Percentiles rank a stretch among this genome's conserved stretches.
Conservation (phyloP, 2,329 filamentous ascomycete species). For the Penicillium sp. region DNA sequence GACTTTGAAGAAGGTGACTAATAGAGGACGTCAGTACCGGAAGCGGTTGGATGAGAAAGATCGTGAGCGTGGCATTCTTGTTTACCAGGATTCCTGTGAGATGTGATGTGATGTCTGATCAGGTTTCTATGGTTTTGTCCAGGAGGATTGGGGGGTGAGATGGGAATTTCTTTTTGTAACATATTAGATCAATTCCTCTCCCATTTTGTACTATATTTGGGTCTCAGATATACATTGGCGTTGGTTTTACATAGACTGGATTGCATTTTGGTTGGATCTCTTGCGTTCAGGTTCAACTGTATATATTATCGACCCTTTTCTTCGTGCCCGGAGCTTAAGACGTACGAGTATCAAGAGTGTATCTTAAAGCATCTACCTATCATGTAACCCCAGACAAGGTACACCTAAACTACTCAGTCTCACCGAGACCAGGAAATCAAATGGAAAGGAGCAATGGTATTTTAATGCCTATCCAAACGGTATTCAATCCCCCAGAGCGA, state of each 20-base stretch:
- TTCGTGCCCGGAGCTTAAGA: background rate
- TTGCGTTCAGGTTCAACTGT: background rate
- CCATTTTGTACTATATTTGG: background rate
- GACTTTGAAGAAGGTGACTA: conserved; percentile 43
- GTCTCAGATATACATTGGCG: background rate
- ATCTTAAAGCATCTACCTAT: background rate
- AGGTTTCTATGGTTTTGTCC: background rate
- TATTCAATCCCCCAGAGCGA: background rate
- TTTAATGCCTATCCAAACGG: background rate
- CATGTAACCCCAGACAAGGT: background rate
- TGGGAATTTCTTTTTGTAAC: background rate
- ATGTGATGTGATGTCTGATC: background rate
- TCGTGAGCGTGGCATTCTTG: conserved; percentile 39
- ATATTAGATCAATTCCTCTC: background rate
- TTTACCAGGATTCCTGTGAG: conserved; percentile 18
- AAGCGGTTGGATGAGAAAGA: conserved; percentile 54
- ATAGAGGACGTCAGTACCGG: conserved; percentile 60
- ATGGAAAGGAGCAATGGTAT: background rate
- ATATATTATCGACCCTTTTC: background rate
- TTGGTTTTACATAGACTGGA: background rate
- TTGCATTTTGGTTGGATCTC: background rate
- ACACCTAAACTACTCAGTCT: background rate
- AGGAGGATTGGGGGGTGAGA: background rate
- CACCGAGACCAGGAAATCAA: background rate
- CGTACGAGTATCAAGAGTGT: background rate